Conservation (phyloP, 805 yeast genomes). For the Kuraishia capsulata region DNA sequence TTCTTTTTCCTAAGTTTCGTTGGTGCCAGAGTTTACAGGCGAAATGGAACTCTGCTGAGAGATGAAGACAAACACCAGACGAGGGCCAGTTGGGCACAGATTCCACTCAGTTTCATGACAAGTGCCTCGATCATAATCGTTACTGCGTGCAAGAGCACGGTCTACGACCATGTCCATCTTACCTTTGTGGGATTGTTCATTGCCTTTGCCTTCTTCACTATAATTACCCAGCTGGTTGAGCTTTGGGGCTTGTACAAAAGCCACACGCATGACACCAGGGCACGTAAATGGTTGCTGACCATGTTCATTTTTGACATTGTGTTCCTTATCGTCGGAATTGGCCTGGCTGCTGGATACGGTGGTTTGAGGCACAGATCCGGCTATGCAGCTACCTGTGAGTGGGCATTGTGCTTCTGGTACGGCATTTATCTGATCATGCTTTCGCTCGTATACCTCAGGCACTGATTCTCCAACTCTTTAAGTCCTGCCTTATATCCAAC, state of each 20-base stretch:
- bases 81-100: conserved; percentile 13
- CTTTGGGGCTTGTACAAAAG: conserved; percentile 19
- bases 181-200: conserved; percentile 71
- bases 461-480: not conserved
- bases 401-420: conserved; percentile 83
- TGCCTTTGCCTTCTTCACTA: conserved; percentile 46
- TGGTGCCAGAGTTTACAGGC: conserved; percentile 56
- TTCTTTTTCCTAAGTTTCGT: conserved; percentile 57
- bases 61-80: conserved; percentile 30
- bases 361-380: conserved; percentile 12
- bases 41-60: conserved; percentile 44
- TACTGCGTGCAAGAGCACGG: conserved; percentile 59
- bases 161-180: conserved; percentile 47
- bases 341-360: conserved; percentile 65
- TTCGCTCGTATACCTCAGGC: conserved; percentile 15
- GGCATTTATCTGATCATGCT: conserved; percentile 59
- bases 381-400: conserved; percentile 58
- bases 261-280: conserved; percentile 9
- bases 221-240: conserved; percentile 19
- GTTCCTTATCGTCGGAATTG: conserved; percentile 63
- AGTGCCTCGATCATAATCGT: conserved; percentile 69
- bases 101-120: conserved; percentile 20
- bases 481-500: not conserved
- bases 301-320: conserved; percentile 44
- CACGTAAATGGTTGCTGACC: conserved; percentile 16